Percentiles rank a stretch among this genome's conserved stretches.
Conservation (phyloP, 768 basidiomycete species). For the Auriculariales sp. region DNA sequence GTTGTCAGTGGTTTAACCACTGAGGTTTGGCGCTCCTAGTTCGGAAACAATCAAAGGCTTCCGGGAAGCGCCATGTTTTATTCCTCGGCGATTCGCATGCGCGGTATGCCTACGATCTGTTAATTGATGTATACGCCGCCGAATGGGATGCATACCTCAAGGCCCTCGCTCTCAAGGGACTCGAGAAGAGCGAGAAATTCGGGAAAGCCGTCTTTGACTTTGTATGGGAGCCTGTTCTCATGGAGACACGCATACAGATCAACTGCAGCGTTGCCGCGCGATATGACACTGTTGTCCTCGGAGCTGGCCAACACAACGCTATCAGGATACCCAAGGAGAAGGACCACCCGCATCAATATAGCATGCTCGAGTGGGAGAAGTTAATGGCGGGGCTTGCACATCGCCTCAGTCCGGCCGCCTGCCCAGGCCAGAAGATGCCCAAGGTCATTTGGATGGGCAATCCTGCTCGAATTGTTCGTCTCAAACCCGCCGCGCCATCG, state of each 20-base stretch:
- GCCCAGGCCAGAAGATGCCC: not conserved
- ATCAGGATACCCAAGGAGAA: not conserved
- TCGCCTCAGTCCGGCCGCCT: not conserved
- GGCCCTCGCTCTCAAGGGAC: not conserved
- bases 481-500: not conserved
- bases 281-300: not conserved
- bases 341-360: not conserved
- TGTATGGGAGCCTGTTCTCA: not conserved
- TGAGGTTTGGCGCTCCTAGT: not conserved
- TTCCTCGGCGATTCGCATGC: not conserved
- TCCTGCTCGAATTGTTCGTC: not conserved
- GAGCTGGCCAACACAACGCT: not conserved
- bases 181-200: not conserved
- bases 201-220: not conserved
- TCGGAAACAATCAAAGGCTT: not conserved
- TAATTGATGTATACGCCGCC: not conserved
- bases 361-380: not conserved
- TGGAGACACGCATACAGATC: not conserved
- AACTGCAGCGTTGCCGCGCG: not conserved
- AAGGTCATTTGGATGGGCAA: not conserved
- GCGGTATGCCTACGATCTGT: not conserved
- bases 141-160: not conserved
- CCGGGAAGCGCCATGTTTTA: not conserved
- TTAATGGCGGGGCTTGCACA: not conserved
- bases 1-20: not conserved